Base-by-base conservation (phyloP, 2,329 filamentous ascomycete species). In the Seiridium unicorne region DNA sequence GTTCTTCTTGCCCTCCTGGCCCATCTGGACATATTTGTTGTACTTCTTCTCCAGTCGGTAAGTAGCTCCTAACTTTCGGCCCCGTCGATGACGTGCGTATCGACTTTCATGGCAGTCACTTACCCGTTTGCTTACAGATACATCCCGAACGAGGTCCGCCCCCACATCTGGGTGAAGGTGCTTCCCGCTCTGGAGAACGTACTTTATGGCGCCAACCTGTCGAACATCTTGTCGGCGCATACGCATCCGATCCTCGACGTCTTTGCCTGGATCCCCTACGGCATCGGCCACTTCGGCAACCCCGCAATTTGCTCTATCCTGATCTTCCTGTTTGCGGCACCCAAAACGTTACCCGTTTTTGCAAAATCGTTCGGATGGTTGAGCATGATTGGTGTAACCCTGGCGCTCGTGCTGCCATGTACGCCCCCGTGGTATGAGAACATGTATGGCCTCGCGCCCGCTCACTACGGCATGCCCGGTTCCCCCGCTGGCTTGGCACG, bases 351-450 rank as follows among this genome's bases (percentile, higher is more conserved):
- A 1, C 92, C 93, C 8, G 88, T 93, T 18, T 97, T 93, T 72
- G 92, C 92, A 13, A 89, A 89, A 67, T 87, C 89, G 55, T 97
- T 97, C 68, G 94, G 94, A 61, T 97, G 94, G 83, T 90, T 97
- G 86, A 95, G 93, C 77, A 86, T 97, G 64, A 81, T 89, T 10
- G 94, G 93, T 57, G 94, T 97, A 60, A 86, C 89, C 38, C 93
- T 96, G 65, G 93, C 97, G 77, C 83, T 97, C 58, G 76, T 93
- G 63, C 96, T 97, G 77, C 94, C 94, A 1, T 97, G 94, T 80
- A 95, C 93, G 32, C 92, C 94, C 34, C 94, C 94, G 1, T 98
- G 94, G 94, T 98, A 97, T 72, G 94, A 97, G 81, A 96, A 95
- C 75, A 83, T 91, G 69, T 92, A 97, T 74, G 94, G 94, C 13